These are phyloP conservation scores for Agarophyton chilense DNA, from an alignment of 23 red algal genomes.

Conservation along the genomic window DNA sequence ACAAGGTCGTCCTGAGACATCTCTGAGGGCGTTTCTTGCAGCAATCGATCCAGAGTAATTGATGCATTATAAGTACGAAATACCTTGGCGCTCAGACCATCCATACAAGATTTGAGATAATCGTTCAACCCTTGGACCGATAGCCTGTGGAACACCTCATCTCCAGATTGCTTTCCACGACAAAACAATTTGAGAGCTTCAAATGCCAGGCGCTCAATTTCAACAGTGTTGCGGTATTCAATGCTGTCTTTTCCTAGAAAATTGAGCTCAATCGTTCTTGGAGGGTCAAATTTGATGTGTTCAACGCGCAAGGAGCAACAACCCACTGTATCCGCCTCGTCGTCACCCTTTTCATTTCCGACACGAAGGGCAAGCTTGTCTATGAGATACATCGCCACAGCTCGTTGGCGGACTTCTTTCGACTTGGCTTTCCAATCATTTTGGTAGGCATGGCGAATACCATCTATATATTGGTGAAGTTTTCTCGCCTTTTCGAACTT, in stretches of 20 bases:
- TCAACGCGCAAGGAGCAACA: slow-evolving; percentile 99
- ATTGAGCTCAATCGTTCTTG: slow-evolving; percentile 81
- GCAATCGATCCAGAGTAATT: slow-evolving; percentile 79
- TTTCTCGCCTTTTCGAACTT: slow-evolving; percentile 98
- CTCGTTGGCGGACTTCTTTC: slow-evolving; percentile 77
- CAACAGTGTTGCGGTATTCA: slow-evolving; percentile 87
- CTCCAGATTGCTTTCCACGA: slow-evolving; percentile 44
- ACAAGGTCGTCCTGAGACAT: slow-evolving; percentile 53
- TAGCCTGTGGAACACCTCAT: slow-evolving; percentile 91
- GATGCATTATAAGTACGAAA: slow-evolving; percentile 99
- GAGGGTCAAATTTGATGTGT: slow-evolving; percentile 78
- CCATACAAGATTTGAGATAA: slow-evolving; percentile 93
- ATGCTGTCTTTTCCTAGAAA: slow-evolving; percentile 99
- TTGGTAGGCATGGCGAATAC: slow-evolving; percentile 85
- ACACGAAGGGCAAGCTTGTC: slow-evolving; percentile 97
- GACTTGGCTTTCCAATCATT: slow-evolving; percentile 64
- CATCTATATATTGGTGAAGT: slow-evolving; percentile 74
- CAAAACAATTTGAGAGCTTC: slow-evolving; percentile 80
- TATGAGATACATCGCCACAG: slow-evolving; percentile 96
- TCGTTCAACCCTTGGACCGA: slow-evolving; percentile 88
- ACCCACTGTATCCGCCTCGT: slow-evolving; percentile 99
- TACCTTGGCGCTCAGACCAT: slow-evolving; percentile 95
- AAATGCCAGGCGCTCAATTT: slow-evolving; percentile 82
- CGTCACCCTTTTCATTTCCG: slow-evolving; percentile 98
- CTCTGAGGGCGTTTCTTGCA: slow-evolving; percentile 18